These are phyloP conservation scores for Podila epigama DNA, from an alignment of 192 early-diverging fungal genomes.

Conservation along the genomic window DNA sequence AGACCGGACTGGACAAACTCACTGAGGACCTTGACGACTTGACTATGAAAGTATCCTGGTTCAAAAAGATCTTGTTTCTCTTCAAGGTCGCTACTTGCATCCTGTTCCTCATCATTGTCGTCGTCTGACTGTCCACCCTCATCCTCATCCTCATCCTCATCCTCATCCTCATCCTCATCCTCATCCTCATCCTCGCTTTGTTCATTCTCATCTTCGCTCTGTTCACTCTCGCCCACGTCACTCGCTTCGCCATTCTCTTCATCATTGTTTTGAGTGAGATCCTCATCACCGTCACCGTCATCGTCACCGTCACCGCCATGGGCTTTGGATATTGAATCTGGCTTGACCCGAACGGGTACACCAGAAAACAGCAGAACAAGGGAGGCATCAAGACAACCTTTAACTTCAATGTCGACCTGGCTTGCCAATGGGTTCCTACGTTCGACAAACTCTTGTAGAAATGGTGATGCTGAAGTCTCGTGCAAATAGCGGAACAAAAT, in stretches of 20 bases:
- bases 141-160: slow-evolving; percentile 1
- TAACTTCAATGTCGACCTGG: slow-evolving; percentile 65
- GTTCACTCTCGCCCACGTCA: background rate
- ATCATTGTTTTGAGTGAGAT: slow-evolving; percentile 7
- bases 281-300: slow-evolving; percentile 18
- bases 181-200: slow-evolving; percentile 8
- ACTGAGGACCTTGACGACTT: slow-evolving; percentile 65
- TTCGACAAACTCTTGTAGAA: slow-evolving; percentile 83
- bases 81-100: slow-evolving; percentile 1
- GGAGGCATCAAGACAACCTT: slow-evolving; percentile 58
- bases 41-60: slow-evolving; percentile 62
- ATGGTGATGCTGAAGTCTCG: slow-evolving; percentile 73
- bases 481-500: slow-evolving; percentile 77
- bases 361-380: slow-evolving; percentile 68
- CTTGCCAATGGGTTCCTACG: slow-evolving; percentile 66
- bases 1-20: slow-evolving; percentile 54
- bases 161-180: background rate
- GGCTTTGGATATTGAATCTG: slow-evolving; percentile 36
- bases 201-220: background rate
- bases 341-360: slow-evolving; percentile 61
- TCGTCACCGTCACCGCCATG: slow-evolving; percentile 34
- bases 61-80: slow-evolving; percentile 62
- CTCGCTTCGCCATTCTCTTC: background rate
- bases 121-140: background rate
- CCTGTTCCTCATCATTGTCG: background rate